Conservation (phyloP, 208 protist genomes). For the Phytomonas sp. region DNA sequence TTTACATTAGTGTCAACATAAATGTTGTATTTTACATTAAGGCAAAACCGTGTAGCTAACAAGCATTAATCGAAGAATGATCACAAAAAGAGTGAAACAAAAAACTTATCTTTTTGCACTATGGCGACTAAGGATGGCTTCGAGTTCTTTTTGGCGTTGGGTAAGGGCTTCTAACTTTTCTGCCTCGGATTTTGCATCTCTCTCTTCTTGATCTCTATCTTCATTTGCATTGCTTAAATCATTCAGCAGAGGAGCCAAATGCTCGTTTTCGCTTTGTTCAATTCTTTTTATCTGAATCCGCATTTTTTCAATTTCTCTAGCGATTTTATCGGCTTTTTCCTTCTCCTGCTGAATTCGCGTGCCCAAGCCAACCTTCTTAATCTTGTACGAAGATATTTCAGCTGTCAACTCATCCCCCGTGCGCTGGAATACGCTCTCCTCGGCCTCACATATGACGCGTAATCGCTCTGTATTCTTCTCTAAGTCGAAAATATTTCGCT, state of each 20-base stretch:
- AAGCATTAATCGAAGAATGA: not conserved
- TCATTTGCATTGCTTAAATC: conserved; percentile 40
- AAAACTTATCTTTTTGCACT: not conserved
- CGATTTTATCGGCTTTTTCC: conserved; percentile 48
- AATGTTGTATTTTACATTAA: not conserved
- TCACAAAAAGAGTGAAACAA: not conserved
- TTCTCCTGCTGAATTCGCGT: conserved; percentile 76
- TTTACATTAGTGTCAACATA: not conserved
- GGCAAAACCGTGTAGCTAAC: not conserved
- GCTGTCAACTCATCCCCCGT: conserved; percentile 61
- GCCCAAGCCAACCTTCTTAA: conserved; percentile 61
- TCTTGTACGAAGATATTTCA: conserved; percentile 38
- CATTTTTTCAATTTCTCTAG: conserved; percentile 75
- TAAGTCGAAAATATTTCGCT: conserved; percentile 62
- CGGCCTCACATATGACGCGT: conserved; percentile 27
- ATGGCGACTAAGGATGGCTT: conserved; percentile 27
- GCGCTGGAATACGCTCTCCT: conserved; percentile 44
- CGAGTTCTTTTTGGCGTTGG: conserved; percentile 61
- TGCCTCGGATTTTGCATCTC: conserved; percentile 65
- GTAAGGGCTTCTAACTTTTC: conserved; percentile 59
- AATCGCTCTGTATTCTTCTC: conserved; percentile 45
- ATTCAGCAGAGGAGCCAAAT: conserved; percentile 39
- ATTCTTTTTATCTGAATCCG: conserved; percentile 69
- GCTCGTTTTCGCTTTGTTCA: conserved; percentile 58
- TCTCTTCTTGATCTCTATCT: conserved; percentile 53